A percentile compares a stretch with the other conserved stretches of the same genome.
Evolutionary conservation across 352 stramenopile genomes (phyloP).

Genomic region (Phytophthora meadii): DNA sequence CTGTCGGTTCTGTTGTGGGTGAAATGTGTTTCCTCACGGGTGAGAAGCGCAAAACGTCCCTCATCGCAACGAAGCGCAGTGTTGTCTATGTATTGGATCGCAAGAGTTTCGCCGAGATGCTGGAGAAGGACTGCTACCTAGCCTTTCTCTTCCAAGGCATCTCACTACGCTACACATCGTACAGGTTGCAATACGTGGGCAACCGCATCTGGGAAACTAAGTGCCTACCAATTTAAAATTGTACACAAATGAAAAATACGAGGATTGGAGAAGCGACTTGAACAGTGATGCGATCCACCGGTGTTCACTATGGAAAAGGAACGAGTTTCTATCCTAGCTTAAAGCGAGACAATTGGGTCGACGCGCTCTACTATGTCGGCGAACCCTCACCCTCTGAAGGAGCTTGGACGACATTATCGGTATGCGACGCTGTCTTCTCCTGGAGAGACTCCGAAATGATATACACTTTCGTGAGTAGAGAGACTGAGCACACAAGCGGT

Average conservation of each 20-base stretch:
- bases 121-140: conserved; percentile 61
- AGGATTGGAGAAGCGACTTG: no score
- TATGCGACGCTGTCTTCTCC: no score
- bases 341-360: no score
- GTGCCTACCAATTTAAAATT: conserved; percentile 69
- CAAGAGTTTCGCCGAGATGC: conserved; percentile 70
- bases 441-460: no score
- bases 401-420: no score
- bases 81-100: conserved; percentile 76
- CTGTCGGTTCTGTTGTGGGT: conserved; percentile 74
- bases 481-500: no score
- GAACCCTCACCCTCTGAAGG: no score
- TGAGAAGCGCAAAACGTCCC: conserved; percentile 84
- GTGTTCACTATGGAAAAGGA: no score
- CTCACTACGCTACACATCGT: conserved; percentile 77
- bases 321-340: no score
- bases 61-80: conserved; percentile 61
- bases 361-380: no score
- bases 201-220: conserved; percentile 90
- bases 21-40: conserved; percentile 83
- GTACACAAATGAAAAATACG: conserved; percentile 4
- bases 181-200: conserved; percentile 80
- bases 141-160: conserved; percentile 83
- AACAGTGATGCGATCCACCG: no score
- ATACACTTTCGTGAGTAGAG: no score